phyloP scores from a whole-genome alignment of 2,329 filamentous ascomycete species.

The Apiospora kogelbergensis region DNA sequence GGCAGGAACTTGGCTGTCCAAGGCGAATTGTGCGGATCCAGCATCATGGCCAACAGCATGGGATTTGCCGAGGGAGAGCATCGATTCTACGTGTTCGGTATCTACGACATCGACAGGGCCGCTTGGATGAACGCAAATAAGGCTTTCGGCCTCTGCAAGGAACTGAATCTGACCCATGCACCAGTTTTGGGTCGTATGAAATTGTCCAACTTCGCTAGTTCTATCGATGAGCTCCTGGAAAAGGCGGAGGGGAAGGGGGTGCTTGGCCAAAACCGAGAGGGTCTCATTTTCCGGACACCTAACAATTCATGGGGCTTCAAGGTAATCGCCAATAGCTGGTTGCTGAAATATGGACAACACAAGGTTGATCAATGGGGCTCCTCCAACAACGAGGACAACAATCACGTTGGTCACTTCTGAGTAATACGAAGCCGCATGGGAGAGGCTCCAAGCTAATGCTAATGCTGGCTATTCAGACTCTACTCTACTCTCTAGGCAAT shows the following conservation, averaged over 20 bases:
- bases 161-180: slow-evolving; percentile 16
- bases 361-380: slow-evolving; percentile 10
- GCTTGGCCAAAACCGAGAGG: slow-evolving; percentile 26
- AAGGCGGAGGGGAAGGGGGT: slow-evolving; percentile 28
- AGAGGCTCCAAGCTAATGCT: no score
- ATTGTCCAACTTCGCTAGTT: slow-evolving; percentile 15
- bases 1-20: slow-evolving; percentile 27
- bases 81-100: slow-evolving; percentile 23
- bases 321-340: slow-evolving; percentile 31
- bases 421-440: not conserved
- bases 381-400: not conserved
- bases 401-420: not conserved
- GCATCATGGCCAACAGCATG: slow-evolving; percentile 28
- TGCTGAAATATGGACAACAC: slow-evolving; percentile 22
- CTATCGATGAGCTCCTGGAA: slow-evolving; percentile 21
- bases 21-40: slow-evolving; percentile 29
- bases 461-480: no score
- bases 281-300: slow-evolving; percentile 28
- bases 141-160: slow-evolving; percentile 12
- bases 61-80: slow-evolving; percentile 22
- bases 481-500: not conserved
- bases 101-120: slow-evolving; percentile 17
- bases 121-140: not conserved
- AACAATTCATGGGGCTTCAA: slow-evolving; percentile 26
- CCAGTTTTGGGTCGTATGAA: slow-evolving; percentile 15